Conservation (phyloP, 495 filamentous ascomycete species). For the Trypethelium eluteriae region DNA sequence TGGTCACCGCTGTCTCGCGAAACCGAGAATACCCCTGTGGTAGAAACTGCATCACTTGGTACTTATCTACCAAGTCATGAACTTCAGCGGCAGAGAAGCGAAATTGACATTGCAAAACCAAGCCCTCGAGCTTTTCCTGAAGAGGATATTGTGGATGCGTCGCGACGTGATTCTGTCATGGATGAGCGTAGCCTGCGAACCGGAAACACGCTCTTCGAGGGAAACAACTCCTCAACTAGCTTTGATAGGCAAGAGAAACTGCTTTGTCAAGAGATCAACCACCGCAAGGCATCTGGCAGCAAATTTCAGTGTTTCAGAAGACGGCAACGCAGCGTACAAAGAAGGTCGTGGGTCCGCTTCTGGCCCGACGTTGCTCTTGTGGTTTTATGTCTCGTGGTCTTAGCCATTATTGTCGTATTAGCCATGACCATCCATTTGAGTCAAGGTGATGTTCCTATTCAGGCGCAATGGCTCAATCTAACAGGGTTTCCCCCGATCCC, state of each 20-base stretch:
- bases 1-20: slow-evolving; percentile 8
- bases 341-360: not conserved
- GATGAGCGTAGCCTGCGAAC: not conserved
- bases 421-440: slow-evolving; percentile 16
- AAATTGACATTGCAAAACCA: slow-evolving; percentile 4
- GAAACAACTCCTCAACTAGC: not conserved
- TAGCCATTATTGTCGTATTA: slow-evolving; percentile 17
- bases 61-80: slow-evolving; percentile 14
- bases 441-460: slow-evolving; percentile 19
- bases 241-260: not conserved
- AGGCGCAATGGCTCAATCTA: slow-evolving; percentile 65
- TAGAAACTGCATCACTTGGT: slow-evolving; percentile 24
- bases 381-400: not conserved
- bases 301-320: not conserved
- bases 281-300: not conserved
- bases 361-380: not conserved
- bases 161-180: not conserved
- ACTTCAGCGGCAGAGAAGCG: not conserved
- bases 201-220: not conserved
- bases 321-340: not conserved
- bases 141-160: not conserved
- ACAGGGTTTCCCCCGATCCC: slow-evolving; percentile 81
- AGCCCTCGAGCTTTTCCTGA: not conserved
- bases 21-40: slow-evolving; percentile 19
- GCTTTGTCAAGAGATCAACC: not conserved